Evolutionary conservation across 768 basidiomycete species (phyloP), one percentile per base, ranked within the genome.

Genomic region (Trametes gibbosa): DNA sequence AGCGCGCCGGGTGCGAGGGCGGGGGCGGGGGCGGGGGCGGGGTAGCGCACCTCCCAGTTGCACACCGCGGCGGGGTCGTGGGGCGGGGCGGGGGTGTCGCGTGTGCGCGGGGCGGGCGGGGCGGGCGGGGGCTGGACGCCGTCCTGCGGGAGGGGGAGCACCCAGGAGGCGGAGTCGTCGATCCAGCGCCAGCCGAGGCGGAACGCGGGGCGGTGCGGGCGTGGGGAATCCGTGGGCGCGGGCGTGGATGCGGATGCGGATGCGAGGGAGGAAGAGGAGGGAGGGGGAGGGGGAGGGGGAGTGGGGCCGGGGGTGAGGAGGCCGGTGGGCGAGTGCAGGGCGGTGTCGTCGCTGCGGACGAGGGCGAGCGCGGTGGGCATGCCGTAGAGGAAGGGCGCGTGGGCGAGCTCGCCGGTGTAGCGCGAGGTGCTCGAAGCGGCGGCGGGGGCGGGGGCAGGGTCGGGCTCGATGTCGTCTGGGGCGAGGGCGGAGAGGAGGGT

Each of bases 401-500:
- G 32, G 32, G 48, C 4, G 19, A 45, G 29, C n/a, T 5, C n/a
- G 3, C 35, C 43, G 24, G 34, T 3, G 41, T 23, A 34, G 34
- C 53, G 53, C 27, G 53, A 14, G 53, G 17, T 19, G 13, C 13
- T 23, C 3, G 17, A 21, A n/a, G 49, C 23, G 24, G 55, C 16
- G 3, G 49, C 17, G 9, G 24, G 43, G 45, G 21, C 32, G 40
- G 19, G n/a, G 7, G 21, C 23, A 41, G 59, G 37, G 50, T 53
- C 45, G 34, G 9, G 23, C 50, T 43, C 21, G 34, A 45, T 21
- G 13, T 53, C 47, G 25, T 39, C 27, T 1, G 39, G 39, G 5
- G 17, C 60, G 55, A 48, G 52, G 56, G 4, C 73, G 61, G 12
- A 56, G 58, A 58, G 19, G 50, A 64, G n/a, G 24, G 40, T 57